Base-by-base conservation (phyloP, 2,329 filamentous ascomycete genomes). In the Botryotinia calthae region DNA sequence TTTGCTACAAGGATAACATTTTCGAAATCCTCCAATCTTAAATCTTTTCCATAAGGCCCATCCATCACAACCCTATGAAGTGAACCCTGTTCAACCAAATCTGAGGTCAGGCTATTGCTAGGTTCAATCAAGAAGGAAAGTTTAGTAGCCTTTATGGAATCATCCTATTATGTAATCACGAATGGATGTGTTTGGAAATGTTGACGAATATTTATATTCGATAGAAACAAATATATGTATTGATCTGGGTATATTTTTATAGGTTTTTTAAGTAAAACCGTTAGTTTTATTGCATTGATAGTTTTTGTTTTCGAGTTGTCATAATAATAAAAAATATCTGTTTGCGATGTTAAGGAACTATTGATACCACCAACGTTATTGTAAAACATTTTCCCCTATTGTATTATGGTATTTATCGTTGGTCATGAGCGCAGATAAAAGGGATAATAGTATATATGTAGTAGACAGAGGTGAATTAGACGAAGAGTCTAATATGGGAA, bases 1-100 rank as follows among this genome's bases (percentile, higher is more conserved):
- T 77, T 74, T 18, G 70, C 73, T 46, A 75, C 46, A 10, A 77
- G 67, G 16, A 77, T 71, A 22, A 77, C 75, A 6, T 61, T 76
- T 20, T 77, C 71, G 68, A 73, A 77, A 25, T 65, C 34, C 51
- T 76, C 54, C 4, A 76, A 63, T 20, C 65, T 42, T 12, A 73
- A 48, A 56, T 77, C 66, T 42, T 68, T 48, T 12, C 76, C 73
- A 63, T 77, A 77, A 9, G 72, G 73, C 31, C 76, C 73, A 40
- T 77, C 72, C 22, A 77, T 10, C 20, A 46, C 44, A 37, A 73
- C 54, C 18, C 51, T 68, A 28, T n/a, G 12, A 8, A 73, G 28
- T 8, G 40, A 64, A 12, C 37, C 67, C 34, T 22, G 9, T n/a
- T 28, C 25, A 34, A 59, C 40, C 25, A 75, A 28, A n/a, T 54